Conservation (phyloP, 2,329 filamentous ascomycete genomes). For the Trichophaea hybrida region DNA sequence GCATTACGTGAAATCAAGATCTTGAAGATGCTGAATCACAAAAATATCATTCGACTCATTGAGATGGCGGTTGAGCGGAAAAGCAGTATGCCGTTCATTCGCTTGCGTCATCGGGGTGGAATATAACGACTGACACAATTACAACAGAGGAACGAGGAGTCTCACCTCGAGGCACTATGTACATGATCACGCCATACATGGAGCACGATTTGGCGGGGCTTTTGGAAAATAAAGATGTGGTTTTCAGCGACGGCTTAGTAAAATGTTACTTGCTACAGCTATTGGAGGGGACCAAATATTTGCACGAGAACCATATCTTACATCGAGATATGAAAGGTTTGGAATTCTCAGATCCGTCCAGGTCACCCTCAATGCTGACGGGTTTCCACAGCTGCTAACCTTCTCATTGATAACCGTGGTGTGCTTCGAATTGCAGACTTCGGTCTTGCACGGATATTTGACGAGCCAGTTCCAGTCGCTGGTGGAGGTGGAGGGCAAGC, state of each 20-base stretch:
- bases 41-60: slow-evolving; percentile 71
- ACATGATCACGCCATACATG: slow-evolving; percentile 99
- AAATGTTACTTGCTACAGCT: slow-evolving; percentile 97
- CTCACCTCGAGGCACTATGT: slow-evolving; percentile 42
- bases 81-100: slow-evolving; percentile 26
- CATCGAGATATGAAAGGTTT: slow-evolving; percentile 87
- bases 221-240: slow-evolving; percentile 82
- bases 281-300: slow-evolving; percentile 73
- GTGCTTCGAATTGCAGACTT: slow-evolving; percentile 96
- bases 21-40: slow-evolving; percentile 83
- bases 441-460: slow-evolving; percentile 82
- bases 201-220: slow-evolving; percentile 96
- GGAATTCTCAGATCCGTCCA: slow-evolving; percentile 5
- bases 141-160: slow-evolving; percentile 53
- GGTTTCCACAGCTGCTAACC: slow-evolving; percentile 55
- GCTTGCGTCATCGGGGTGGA: background rate
- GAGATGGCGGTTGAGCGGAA: slow-evolving; percentile 89
- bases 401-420: slow-evolving; percentile 87
- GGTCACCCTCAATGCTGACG: background rate
- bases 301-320: slow-evolving; percentile 79
- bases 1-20: slow-evolving; percentile 95
- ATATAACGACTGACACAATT: slow-evolving; percentile 29
- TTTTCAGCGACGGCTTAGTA: slow-evolving; percentile 77
- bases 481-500: slow-evolving; percentile 74
- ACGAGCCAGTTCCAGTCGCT: slow-evolving; percentile 62